Conservation (phyloP, 352 stramenopile genomes). For the Phytophthora sansomeana region DNA sequence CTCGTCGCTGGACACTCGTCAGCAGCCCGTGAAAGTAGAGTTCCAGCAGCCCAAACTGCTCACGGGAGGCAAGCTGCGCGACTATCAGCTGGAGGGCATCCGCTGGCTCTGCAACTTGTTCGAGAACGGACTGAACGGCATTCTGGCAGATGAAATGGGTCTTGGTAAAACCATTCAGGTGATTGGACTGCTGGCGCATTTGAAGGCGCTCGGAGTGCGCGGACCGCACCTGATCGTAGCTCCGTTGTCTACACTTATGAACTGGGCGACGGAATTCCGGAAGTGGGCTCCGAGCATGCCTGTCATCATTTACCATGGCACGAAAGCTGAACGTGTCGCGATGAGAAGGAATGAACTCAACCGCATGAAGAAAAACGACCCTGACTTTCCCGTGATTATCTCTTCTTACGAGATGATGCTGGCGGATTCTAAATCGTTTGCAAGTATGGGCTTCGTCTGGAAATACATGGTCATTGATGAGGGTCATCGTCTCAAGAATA, state of each 20-base stretch:
- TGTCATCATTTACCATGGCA: constrained; percentile 98
- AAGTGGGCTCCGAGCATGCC: constrained; percentile 92
- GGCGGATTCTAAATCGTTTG: constrained; percentile 73
- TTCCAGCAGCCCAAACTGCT: constrained; percentile 84
- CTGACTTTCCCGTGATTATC: constrained; percentile 88
- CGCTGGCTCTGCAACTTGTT: constrained; percentile 98
- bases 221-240: constrained; percentile 98
- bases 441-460: constrained; percentile 72
- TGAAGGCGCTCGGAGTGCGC: constrained; percentile 90
- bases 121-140: constrained; percentile 96
- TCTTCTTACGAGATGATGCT: constrained; percentile 91
- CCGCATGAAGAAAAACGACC: constrained; percentile 57
- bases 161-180: constrained; percentile 94
- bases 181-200: constrained; percentile 93
- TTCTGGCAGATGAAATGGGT: constrained; percentile 90
- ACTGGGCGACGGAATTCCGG: constrained; percentile 96
- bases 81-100: constrained; percentile 98
- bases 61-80: constrained; percentile 85
- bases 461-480: constrained; percentile 99
- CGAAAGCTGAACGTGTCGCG: constrained; percentile 46
- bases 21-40: constrained; percentile 43
- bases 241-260: constrained; percentile 97
- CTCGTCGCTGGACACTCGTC: constrained; percentile 48
- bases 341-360: constrained; percentile 65
- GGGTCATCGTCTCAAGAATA: constrained; percentile 98